phyloP scores from a whole-genome alignment of 495 filamentous ascomycete genomes.

The Aspergillus kassunensis region DNA sequence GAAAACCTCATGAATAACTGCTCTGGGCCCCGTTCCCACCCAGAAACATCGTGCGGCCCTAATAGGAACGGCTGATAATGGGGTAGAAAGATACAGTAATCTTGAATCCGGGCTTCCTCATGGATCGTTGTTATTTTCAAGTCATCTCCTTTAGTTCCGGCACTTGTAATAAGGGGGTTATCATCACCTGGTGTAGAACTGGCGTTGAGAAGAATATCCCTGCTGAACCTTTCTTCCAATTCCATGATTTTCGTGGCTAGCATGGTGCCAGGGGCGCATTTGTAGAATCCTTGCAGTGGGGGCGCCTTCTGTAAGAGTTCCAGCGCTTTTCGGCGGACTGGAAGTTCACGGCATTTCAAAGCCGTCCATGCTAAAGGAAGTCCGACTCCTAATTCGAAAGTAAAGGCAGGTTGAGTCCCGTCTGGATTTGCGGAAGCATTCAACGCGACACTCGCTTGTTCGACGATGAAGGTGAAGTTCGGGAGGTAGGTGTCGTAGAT shows the following conservation, averaged over 20 bases:
- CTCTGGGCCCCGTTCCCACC: not conserved
- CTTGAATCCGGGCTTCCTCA: not conserved
- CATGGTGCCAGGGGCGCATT: not conserved
- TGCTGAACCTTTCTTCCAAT: not conserved
- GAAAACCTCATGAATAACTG: not conserved
- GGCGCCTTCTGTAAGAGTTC: slow-evolving; percentile 21
- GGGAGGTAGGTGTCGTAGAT: slow-evolving; percentile 21
- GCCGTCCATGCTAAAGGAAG: slow-evolving; percentile 25
- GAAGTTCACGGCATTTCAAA: slow-evolving; percentile 27
- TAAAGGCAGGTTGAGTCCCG: slow-evolving; percentile 27
- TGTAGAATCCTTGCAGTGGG: slow-evolving; percentile 25
- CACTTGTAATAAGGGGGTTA: no score
- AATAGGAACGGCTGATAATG: not conserved
- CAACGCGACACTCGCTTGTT: slow-evolving; percentile 20
- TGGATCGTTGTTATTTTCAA: not conserved
- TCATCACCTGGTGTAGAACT: not conserved
- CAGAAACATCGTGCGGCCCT: not conserved
- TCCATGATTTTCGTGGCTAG: not conserved
- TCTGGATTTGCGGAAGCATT: slow-evolving; percentile 14
- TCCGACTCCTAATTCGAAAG: slow-evolving; percentile 27
- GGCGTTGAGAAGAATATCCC: not conserved
- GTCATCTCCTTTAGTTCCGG: not conserved
- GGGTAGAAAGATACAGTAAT: not conserved
- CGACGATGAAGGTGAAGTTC: slow-evolving; percentile 25
- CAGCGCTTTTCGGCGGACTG: slow-evolving; percentile 24